Evolutionary conservation across 768 basidiomycete species (phyloP).

Genomic region (Trametes meyenii): DNA sequence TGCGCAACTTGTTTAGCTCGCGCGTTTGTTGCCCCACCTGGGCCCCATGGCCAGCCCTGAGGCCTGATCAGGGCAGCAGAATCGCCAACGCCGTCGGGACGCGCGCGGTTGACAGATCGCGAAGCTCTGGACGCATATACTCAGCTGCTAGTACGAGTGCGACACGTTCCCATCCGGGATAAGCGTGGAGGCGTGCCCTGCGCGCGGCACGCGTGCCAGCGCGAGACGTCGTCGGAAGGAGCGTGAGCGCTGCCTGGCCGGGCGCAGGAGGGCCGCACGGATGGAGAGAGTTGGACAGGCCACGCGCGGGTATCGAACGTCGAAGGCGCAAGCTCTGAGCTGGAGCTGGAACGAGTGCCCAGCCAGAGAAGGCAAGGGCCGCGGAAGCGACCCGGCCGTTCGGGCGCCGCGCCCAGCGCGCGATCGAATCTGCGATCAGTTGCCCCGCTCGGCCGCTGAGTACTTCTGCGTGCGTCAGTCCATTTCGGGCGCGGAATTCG

Average conservation of each 20-base stretch:
- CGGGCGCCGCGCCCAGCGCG: constrained; percentile 6
- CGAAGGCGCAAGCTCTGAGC: no score
- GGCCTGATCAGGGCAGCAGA: neutral
- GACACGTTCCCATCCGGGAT: constrained; percentile 1
- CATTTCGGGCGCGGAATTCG: constrained; percentile 13
- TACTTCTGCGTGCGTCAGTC: constrained; percentile 3
- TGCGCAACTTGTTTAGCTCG: constrained; percentile 2
- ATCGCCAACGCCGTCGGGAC: constrained; percentile 7
- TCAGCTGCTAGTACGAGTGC: constrained; percentile 1
- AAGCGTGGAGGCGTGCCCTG: constrained; percentile 1
- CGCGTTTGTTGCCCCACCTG: no score
- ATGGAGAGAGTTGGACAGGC: constrained; percentile 8
- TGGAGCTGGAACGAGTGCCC: no score
- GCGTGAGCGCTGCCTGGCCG: neutral
- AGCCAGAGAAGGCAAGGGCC: neutral
- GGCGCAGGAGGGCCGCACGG: constrained; percentile 5
- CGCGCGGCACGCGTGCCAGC: neutral
- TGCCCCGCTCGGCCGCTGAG: constrained; percentile 20
- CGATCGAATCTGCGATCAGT: constrained; percentile 24
- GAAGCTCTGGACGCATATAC: constrained; percentile 9
- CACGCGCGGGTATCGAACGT: neutral
- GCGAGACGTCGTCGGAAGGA: neutral
- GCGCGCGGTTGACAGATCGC: constrained; percentile 20
- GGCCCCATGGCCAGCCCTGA: no score
- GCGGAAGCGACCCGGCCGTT: neutral